Percentiles rank a stretch among this genome's conserved stretches.
These are phyloP conservation scores for Cystobasidium tubakii DNA, from an alignment of 768 basidiomycete species.

Conservation along the genomic window DNA sequence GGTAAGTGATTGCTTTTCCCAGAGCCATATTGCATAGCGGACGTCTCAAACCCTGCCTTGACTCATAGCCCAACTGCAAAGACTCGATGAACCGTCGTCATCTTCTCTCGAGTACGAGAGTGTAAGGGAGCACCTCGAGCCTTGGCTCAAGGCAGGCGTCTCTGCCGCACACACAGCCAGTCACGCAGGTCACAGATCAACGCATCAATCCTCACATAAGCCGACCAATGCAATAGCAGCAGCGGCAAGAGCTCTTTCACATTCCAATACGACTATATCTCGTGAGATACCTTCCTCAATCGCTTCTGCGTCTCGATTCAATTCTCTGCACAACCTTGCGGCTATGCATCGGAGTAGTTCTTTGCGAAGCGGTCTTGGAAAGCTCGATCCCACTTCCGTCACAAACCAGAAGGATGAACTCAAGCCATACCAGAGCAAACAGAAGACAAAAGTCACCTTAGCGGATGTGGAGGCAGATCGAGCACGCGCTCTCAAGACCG, in stretches of 20 bases:
- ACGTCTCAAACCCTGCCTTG: background rate
- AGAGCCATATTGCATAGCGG: too few relatives aligned
- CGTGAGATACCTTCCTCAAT: conserved; percentile 58
- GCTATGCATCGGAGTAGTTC: conserved; percentile 17
- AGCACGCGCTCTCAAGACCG: conserved; percentile 55
- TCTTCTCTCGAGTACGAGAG: conserved; percentile 85
- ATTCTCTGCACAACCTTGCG: conserved; percentile 37
- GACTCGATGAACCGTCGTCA: conserved; percentile 74
- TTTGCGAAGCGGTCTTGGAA: conserved; percentile 38
- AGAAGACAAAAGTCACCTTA: background rate
- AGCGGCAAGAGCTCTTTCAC: conserved; percentile 61
- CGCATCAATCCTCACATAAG: conserved; percentile 22
- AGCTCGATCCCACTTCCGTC: conserved; percentile 1
- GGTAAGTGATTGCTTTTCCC: conserved; percentile 54
- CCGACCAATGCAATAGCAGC: conserved; percentile 54
- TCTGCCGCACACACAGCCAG: conserved; percentile 51
- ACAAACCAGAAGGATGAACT: background rate
- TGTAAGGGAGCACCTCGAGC: conserved; percentile 94
- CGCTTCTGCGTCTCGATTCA: conserved; percentile 39
- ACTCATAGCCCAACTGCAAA: conserved; percentile 77
- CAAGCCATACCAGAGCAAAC: background rate
- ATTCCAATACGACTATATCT: conserved; percentile 78
- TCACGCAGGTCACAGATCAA: conserved; percentile 30
- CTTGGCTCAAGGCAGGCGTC: conserved; percentile 57
- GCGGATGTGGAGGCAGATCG: conserved; percentile 53